Evolutionary conservation across 1,284 basidiomycete genomes (phyloP).

Genomic region (Malassezia yamatoensis): DNA sequence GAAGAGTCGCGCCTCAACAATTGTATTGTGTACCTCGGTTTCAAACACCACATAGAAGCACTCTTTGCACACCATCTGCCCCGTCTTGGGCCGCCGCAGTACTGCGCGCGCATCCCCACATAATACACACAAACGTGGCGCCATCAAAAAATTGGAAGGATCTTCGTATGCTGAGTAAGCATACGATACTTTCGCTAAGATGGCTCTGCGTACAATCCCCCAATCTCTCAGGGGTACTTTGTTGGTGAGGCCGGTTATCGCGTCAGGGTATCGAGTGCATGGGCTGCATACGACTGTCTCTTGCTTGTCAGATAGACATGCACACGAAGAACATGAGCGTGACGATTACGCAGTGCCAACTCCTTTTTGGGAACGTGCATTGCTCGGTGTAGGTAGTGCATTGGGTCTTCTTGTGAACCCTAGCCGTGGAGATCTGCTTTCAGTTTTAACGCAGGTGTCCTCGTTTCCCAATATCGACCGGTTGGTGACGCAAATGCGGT

Average conservation of each 20-base stretch:
- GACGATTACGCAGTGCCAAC: constrained; percentile 9
- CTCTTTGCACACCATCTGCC: constrained; percentile 86
- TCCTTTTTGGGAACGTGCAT: constrained; percentile 43
- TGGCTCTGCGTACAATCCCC: not conserved
- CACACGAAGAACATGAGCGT: constrained; percentile 10
- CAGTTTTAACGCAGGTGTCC: constrained; percentile 32
- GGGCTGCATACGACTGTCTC: not conserved
- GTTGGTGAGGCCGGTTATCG: too few relatives aligned
- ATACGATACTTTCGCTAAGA: not conserved
- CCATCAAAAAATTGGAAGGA: constrained; percentile 51
- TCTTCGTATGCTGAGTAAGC: not conserved
- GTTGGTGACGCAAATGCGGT: constrained; percentile 69
- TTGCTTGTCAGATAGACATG: not conserved
- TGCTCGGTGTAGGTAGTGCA: constrained; percentile 76
- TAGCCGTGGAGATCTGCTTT: constrained; percentile 55
- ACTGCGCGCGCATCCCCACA: constrained; percentile 72
- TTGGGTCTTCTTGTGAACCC: constrained; percentile 74
- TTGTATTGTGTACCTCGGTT: constrained; percentile 94
- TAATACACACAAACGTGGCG: constrained; percentile 62
- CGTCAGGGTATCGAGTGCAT: not conserved
- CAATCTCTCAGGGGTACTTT: not conserved
- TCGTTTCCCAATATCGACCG: constrained; percentile 60
- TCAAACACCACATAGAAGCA: constrained; percentile 97
- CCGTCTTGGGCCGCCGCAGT: constrained; percentile 88
- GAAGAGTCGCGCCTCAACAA: constrained; percentile 62